phyloP scores from a whole-genome alignment of 2,329 filamentous ascomycete species.

The Alternaria sp. region DNA sequence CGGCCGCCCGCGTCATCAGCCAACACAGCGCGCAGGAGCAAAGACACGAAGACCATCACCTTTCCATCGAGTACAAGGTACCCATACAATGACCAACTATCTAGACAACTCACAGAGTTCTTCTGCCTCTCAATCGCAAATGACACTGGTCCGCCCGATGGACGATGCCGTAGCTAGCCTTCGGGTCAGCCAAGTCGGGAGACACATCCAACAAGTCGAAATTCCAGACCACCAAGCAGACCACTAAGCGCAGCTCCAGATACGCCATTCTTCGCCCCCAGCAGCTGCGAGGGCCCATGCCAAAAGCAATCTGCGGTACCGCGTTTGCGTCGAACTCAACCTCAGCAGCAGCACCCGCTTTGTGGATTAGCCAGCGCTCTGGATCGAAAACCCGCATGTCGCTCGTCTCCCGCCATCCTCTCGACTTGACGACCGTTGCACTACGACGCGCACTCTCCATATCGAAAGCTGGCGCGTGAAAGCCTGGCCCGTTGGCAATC shows the following conservation, averaged over 20 bases:
- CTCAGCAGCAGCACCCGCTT: background rate
- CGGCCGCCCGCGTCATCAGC: background rate
- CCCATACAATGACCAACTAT: background rate
- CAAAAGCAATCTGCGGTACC: conserved; percentile 9
- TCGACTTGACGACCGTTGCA: background rate
- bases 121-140: background rate
- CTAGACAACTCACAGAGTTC: background rate
- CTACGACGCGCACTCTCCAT: background rate
- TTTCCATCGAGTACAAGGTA: background rate
- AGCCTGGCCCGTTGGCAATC: conserved; percentile 33
- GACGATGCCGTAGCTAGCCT: background rate
- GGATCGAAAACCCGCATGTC: conserved; percentile 8
- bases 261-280: conserved; percentile 12
- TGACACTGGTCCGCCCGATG: background rate
- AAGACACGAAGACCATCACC: background rate
- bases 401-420: background rate
- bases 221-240: conserved; percentile 9
- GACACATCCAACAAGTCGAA: conserved; percentile 9
- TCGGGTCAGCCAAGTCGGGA: background rate
- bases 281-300: conserved; percentile 11
- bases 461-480: background rate
- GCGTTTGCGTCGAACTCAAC: conserved; percentile 5
- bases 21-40: background rate
- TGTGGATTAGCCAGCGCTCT: conserved; percentile 6
- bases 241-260: conserved; percentile 13